These are phyloP conservation scores for Mikania micrantha DNA, from an alignment of 129 eudicot genomes.

Conservation along the genomic window DNA sequence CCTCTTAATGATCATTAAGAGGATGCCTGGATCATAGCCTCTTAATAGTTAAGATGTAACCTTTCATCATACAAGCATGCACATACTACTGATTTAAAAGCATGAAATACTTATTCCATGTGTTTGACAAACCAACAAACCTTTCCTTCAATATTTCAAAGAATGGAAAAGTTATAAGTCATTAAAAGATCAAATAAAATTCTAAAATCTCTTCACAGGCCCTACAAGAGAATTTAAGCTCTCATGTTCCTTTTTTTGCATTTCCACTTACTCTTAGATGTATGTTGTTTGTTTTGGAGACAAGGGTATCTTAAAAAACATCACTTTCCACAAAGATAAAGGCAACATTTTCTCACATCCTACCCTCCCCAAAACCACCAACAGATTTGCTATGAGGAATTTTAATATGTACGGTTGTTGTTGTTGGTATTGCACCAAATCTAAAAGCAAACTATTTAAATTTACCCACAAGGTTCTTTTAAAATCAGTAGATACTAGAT, in stretches of 20 bases:
- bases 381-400: too few relatives aligned
- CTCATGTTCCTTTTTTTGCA: background rate
- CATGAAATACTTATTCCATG: background rate
- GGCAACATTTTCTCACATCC: too few relatives aligned
- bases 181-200: background rate
- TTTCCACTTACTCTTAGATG: background rate
- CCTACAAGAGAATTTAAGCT: background rate
- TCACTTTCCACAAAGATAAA: too few relatives aligned
- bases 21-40: too few relatives aligned
- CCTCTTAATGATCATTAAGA: too few relatives aligned
- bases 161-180: background rate
- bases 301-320: too few relatives aligned
- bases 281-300: too few relatives aligned
- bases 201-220: background rate
- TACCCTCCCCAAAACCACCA: too few relatives aligned
- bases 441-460: too few relatives aligned
- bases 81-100: background rate
- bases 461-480: background rate
- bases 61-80: background rate
- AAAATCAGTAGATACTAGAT: background rate
- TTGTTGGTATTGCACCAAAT: too few relatives aligned
- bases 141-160: background rate
- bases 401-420: too few relatives aligned
- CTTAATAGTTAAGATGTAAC: too few relatives aligned
- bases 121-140: background rate